Conservation (phyloP, 768 basidiomycete genomes). For the Boletus vinaceobasis region DNA sequence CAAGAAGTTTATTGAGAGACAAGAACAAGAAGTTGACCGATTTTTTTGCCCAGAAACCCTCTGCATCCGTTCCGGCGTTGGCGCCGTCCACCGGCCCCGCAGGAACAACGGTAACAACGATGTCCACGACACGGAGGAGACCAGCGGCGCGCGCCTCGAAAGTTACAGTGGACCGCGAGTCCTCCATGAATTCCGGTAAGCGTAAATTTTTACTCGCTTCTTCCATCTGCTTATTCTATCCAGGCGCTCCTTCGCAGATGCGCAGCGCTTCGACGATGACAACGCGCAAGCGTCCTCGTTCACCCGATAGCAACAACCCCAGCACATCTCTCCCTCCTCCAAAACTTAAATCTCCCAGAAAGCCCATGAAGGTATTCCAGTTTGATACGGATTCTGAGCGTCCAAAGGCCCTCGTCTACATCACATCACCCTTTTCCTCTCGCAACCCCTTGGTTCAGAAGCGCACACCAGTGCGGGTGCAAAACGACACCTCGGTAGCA, state of each 20-base stretch:
- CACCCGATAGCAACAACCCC: constrained; percentile 15
- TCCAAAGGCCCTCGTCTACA: constrained; percentile 3
- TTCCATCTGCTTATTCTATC: constrained; percentile 6
- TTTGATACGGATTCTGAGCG: constrained; percentile 4
- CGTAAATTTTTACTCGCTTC: neutral
- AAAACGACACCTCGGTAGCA: neutral
- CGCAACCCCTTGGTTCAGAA: constrained; percentile 36
- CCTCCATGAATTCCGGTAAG: constrained; percentile 18
- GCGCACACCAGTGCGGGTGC: constrained; percentile 1
- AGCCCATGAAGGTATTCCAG: constrained; percentile 17
- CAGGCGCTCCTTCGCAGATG: constrained; percentile 8
- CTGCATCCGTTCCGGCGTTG: constrained; percentile 15
- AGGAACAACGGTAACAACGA: neutral
- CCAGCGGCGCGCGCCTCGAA: constrained; percentile 9
- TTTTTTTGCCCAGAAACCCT: constrained; percentile 41
- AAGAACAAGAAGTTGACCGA: constrained; percentile 38
- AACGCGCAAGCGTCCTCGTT: constrained; percentile 27
- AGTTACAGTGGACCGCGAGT: neutral
- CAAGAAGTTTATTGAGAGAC: constrained; percentile 11
- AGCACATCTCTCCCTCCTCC: constrained; percentile 1
- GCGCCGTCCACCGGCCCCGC: neutral
- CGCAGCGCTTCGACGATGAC: constrained; percentile 12
- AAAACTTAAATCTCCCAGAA: constrained; percentile 21
- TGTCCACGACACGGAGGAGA: constrained; percentile 11
- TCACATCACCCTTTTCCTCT: constrained; percentile 15